Evolutionary conservation across 2,329 filamentous ascomycete species (phyloP), one percentile per base, ranked within the genome.

Genomic region (Cytospora piceicola): DNA sequence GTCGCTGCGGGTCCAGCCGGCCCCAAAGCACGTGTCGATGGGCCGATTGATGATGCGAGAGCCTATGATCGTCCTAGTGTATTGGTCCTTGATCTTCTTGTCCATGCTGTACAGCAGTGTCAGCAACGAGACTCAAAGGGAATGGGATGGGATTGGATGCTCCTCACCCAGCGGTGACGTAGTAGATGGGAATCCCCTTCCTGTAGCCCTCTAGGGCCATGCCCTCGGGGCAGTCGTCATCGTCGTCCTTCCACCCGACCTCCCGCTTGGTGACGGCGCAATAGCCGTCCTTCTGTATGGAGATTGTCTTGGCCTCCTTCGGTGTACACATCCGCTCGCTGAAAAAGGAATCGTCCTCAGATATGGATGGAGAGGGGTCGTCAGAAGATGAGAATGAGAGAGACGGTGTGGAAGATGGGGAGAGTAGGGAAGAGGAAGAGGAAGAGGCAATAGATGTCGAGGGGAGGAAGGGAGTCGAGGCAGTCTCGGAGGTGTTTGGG

Each of bases 11-110:
- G 20, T n/a, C 39, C 56, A 54, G 15, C 32, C 51, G 8, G 27
- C 20, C 1, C 58, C 49, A 30, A 67, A 53, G 58, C 67, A 68
- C 2, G 42, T 61, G 20, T 66, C 67, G 29, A 57, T 9, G 17
- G 46, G 64, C 34, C 52, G 57, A 1, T n/a, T 20, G 20, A 57
- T 32, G 30, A 46, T n/a, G 12, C 34, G 30, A 14, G 30, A 11
- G 30, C 63, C 63, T 29, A 46, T 49, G 20, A 27, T 61, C 17
- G 66, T 59, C 49, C 53, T 8, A 6, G 42, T 60, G 17, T 36
- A 24, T 15, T 59, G 27, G 27, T 29, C 30, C 20, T 17, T 30
- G 27, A 46, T 39, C n/a, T 34, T 34, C 24, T 49, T 36, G 20
- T 61, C 15, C 7, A 34, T 46, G 39, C 60, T 66, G 24, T 22